Percentiles rank a stretch among this genome's conserved stretches.
phyloP scores from a whole-genome alignment of 331 rosid genomes.

The Quercus lobata region DNA sequence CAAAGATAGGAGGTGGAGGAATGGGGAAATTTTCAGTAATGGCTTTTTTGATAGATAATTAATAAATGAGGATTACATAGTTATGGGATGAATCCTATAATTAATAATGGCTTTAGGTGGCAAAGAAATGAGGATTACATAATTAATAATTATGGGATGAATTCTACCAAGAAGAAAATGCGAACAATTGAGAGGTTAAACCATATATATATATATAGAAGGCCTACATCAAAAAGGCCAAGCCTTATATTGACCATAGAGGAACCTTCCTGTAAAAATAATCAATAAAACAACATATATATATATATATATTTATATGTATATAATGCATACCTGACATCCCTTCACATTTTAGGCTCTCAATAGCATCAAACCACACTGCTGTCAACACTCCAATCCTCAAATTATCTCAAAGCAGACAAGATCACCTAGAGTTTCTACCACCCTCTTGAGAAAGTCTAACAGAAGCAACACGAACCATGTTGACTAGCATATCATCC shows the following conservation, averaged over 20 bases:
- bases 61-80: background rate
- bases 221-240: too few relatives aligned
- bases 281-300: too few relatives aligned
- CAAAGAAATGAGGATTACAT: background rate
- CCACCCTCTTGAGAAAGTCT: constrained; percentile 47
- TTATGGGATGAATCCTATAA: background rate
- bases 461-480: constrained; percentile 65
- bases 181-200: too few relatives aligned
- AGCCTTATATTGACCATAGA: too few relatives aligned
- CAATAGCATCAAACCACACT: background rate
- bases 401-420: background rate
- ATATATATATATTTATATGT: too few relatives aligned
- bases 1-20: background rate
- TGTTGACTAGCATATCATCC: constrained; percentile 56
- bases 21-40: background rate
- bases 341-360: background rate
- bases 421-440: background rate
- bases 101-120: too few relatives aligned
- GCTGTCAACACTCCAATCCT: background rate
- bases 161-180: too few relatives aligned
- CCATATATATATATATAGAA: too few relatives aligned
- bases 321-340: background rate
- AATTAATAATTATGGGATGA: background rate
- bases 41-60: background rate
- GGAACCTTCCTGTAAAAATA: too few relatives aligned